Evolutionary conservation across 352 stramenopile species (phyloP).

Genomic region (Globisporangium viniferum): DNA sequence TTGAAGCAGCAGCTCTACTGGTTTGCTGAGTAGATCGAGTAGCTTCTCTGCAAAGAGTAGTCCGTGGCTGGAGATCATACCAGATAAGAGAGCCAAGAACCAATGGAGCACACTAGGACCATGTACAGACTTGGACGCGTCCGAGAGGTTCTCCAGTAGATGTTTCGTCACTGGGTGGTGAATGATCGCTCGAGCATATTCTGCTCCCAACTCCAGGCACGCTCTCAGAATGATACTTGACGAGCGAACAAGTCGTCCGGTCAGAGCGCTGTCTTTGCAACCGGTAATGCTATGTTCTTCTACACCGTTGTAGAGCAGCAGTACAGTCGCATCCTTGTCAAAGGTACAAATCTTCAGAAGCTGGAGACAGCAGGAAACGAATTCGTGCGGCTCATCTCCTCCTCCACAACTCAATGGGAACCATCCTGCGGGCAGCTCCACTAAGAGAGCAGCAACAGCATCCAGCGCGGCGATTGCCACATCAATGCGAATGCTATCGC

Average conservation of each 20-base stretch:
- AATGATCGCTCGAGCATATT: slow-evolving; percentile 21
- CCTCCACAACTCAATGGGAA: neutral
- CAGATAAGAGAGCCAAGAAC: slow-evolving; percentile 20
- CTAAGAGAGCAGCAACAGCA: neutral
- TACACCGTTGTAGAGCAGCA: neutral
- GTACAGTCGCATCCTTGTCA: neutral
- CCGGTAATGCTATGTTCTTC: neutral
- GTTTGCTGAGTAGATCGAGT: slow-evolving; percentile 13
- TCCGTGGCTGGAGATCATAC: slow-evolving; percentile 17
- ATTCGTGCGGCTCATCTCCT: neutral
- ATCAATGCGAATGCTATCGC: neutral
- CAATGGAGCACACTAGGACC: slow-evolving; percentile 9
- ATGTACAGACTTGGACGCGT: neutral
- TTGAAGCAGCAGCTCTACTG: slow-evolving; percentile 6
- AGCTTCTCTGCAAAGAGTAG: slow-evolving; percentile 24
- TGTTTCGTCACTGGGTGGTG: slow-evolving; percentile 19
- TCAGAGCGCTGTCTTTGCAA: neutral
- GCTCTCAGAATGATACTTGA: slow-evolving; percentile 21
- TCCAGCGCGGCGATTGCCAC: neutral
- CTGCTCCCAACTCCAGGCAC: slow-evolving; percentile 20
- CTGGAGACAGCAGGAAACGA: slow-evolving; percentile 4
- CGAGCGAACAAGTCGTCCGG: slow-evolving; percentile 18
- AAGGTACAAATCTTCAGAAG: neutral
- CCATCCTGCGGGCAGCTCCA: neutral
- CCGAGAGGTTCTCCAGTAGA: slow-evolving; percentile 5